Conservation (phyloP, 2,329 filamentous ascomycete species). For the Cercospora sp. region DNA sequence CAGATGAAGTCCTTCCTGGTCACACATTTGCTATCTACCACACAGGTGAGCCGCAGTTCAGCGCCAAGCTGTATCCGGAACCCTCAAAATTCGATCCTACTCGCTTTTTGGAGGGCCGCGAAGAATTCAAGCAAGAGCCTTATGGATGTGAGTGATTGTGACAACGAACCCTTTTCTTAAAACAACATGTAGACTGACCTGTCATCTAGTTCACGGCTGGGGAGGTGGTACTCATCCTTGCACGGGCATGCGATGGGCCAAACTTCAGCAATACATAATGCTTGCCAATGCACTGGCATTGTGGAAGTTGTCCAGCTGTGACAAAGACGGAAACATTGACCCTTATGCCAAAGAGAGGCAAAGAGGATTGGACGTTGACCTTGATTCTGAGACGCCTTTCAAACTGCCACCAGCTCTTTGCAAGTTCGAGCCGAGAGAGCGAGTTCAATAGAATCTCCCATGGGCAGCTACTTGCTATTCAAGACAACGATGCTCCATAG, state of each 20-base stretch:
- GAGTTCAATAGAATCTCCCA: not conserved
- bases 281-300: slow-evolving; percentile 38
- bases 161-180: no score
- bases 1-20: slow-evolving; percentile 31
- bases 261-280: slow-evolving; percentile 53
- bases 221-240: slow-evolving; percentile 47
- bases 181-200: no score
- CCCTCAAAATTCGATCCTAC: slow-evolving; percentile 17
- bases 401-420: not conserved
- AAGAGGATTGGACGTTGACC: not conserved
- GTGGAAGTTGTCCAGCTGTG: slow-evolving; percentile 13
- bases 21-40: slow-evolving; percentile 31
- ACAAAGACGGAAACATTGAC: slow-evolving; percentile 6
- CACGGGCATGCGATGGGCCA: slow-evolving; percentile 47
- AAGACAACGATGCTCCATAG: not conserved
- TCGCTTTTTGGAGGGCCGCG: slow-evolving; percentile 19
- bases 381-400: not conserved
- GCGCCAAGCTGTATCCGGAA: slow-evolving; percentile 32
- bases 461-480: not conserved
- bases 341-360: slow-evolving; percentile 2
- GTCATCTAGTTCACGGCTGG: slow-evolving; percentile 17
- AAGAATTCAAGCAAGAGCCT: slow-evolving; percentile 25
- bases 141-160: slow-evolving; percentile 19
- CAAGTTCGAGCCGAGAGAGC: not conserved
- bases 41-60: slow-evolving; percentile 31